Conservation (phyloP, 2,329 filamentous ascomycete species). For the Cytospora piceicola region DNA sequence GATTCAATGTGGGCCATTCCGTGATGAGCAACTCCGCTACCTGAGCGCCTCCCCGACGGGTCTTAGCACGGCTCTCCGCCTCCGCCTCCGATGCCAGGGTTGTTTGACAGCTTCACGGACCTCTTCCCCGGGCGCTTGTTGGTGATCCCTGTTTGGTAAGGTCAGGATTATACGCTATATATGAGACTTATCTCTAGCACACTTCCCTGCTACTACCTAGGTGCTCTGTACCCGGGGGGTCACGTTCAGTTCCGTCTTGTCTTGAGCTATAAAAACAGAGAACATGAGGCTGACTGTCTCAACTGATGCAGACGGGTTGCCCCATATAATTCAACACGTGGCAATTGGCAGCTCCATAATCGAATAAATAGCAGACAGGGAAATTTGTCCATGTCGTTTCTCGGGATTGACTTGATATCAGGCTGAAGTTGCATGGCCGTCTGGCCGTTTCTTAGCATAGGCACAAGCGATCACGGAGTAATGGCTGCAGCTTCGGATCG, state of each 20-base stretch:
- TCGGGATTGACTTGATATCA: background rate
- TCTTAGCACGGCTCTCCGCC: constrained; percentile 2
- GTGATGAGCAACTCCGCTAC: background rate
- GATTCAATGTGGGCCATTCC: background rate
- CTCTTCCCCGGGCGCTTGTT: background rate
- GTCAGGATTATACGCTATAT: background rate
- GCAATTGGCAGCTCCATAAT: background rate
- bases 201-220: background rate
- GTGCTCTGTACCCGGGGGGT: background rate
- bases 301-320: background rate
- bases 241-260: background rate
- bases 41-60: background rate
- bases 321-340: background rate
- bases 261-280: background rate
- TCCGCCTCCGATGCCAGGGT: constrained; percentile 12
- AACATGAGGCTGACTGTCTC: background rate
- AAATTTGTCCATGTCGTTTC: background rate
- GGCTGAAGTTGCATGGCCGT: background rate
- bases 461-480: constrained; percentile 11
- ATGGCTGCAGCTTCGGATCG: constrained; percentile 9
- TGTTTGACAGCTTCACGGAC: constrained; percentile 19
- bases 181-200: background rate
- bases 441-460: background rate
- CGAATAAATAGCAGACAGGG: background rate
- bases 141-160: background rate